Evolutionary conservation across 495 filamentous ascomycete genomes (phyloP).

Genomic region (Trichocladium antarcticum): DNA sequence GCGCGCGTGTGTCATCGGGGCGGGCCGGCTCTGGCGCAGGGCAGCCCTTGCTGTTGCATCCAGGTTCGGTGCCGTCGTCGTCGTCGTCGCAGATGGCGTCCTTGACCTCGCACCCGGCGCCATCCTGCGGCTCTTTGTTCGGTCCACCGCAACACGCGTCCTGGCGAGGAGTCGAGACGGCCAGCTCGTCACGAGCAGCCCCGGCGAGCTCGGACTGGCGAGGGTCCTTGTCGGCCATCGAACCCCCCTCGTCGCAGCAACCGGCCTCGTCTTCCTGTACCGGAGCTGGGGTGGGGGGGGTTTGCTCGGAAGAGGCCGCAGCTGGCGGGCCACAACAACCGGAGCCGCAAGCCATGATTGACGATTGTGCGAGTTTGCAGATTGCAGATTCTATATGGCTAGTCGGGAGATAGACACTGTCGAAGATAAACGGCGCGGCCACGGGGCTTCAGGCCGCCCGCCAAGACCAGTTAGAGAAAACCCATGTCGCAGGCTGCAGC

Average conservation of each 20-base stretch:
- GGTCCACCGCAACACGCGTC: too few species aligned
- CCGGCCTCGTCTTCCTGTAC: neutral
- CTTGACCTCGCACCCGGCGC: too few species aligned
- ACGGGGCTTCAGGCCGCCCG: too few species aligned
- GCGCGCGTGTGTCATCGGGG: too few species aligned
- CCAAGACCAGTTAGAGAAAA: too few species aligned
- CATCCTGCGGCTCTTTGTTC: too few species aligned
- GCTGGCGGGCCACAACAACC: slow-evolving; percentile 8
- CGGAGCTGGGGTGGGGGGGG: neutral
- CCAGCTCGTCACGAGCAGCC: neutral
- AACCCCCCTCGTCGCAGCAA: neutral
- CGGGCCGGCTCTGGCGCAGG: neutral
- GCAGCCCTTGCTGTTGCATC: neutral
- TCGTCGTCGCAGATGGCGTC: neutral
- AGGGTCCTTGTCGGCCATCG: neutral
- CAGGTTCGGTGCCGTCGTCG: neutral
- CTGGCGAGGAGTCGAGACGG: too few species aligned
- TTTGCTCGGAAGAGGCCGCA: neutral
- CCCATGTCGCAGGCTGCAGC: too few species aligned
- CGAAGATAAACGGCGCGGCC: too few species aligned
- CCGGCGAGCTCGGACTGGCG: neutral
- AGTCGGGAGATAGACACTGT: too few species aligned
- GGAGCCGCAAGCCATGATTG: slow-evolving; percentile 16
- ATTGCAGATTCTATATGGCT: neutral
- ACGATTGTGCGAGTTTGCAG: neutral